Evolutionary conservation across 371 early-diverging fungal species (phyloP), one percentile per base, ranked within the genome.

Genomic region (Apophysomyces trapeziformis): DNA sequence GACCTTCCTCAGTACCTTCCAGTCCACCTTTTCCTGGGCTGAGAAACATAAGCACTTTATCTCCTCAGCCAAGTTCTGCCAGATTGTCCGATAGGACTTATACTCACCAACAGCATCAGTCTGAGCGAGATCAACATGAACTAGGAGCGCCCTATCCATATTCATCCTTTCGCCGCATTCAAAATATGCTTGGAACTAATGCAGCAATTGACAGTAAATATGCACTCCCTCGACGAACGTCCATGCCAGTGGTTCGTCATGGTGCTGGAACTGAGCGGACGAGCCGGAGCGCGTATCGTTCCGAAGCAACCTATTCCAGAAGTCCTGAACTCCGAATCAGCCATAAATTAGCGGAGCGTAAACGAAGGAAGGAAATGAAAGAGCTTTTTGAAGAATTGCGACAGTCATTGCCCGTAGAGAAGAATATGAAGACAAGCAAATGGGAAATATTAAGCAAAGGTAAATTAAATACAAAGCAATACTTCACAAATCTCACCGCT

Each of bases 381-480:
- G 89, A 90, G 21, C 78, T 95, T 35, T 95, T 95, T 88, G 95
- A 95, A 73, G 89, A 91, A 61, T 76, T 95, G 26, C 80, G 93
- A 46, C 89, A 88, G 61, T 79, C 87, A 14, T 71, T 93, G 58
- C 93, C 94, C 5, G 85, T 89, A 7, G 91, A 93, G 67, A 87
- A 87, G 59, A 88, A 84, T 64, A 76, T 90, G 56, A 91, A 92
- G 68, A 86, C 90, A 37, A 91, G 91, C 80, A 95, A 95, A 75
- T 93, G 94, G 93, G 95, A 95, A 69, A 89, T 93, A 36, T 70
- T 95, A 32, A 90, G 86, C 66, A 93, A 93, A 89, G 91, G 88
- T 85, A 82, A 57, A n/a, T 12, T 18, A 35, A 35, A 45, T 58
- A 38, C 16, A 60, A 26, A 12, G 18, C 16, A 37, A 47, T 58